Percentiles rank a stretch among this genome's conserved stretches.
Evolutionary conservation across 192 early-diverging fungal genomes (phyloP).

Genomic region (Mortierella antarctica): DNA sequence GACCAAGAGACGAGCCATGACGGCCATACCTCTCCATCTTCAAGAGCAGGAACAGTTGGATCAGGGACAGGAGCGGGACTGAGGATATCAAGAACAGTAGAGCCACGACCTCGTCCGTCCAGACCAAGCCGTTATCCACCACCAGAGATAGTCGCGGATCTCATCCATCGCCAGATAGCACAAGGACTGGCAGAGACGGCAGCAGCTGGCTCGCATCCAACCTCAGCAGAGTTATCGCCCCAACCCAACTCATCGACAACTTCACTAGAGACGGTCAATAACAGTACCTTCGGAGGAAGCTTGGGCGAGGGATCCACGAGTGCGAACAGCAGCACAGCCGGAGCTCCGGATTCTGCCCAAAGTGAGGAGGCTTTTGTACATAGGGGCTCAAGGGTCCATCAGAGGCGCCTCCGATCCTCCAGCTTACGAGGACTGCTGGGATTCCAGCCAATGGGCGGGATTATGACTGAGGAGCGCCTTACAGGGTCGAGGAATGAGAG

Average conservation of each 20-base stretch:
- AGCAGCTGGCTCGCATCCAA: neutral
- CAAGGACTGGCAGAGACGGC: slow-evolving; percentile 19
- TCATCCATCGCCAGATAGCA: slow-evolving; percentile 19
- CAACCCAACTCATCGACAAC: slow-evolving; percentile 8
- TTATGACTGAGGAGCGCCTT: slow-evolving; percentile 1
- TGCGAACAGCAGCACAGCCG: neutral
- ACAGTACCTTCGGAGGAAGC: neutral
- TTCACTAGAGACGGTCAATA: slow-evolving; percentile 8
- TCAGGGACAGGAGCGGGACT: no score
- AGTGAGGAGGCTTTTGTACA: slow-evolving; percentile 2
- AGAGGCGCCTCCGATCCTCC: slow-evolving; percentile 20
- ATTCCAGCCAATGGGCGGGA: slow-evolving; percentile 1
- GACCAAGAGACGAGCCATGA: no score
- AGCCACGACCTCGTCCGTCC: slow-evolving; percentile 10
- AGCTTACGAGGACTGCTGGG: slow-evolving; percentile 24
- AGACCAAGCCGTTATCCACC: slow-evolving; percentile 20
- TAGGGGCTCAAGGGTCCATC: slow-evolving; percentile 11
- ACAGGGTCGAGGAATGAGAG: neutral
- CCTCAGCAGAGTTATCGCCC: neutral
- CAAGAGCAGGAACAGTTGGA: no score
- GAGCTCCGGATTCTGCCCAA: slow-evolving; percentile 1
- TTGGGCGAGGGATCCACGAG: slow-evolving; percentile 2
- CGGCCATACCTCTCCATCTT: no score
- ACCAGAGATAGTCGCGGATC: slow-evolving; percentile 14
- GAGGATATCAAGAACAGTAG: slow-evolving; percentile 1